Evolutionary conservation across 306 rosid species (phyloP).

Genomic region (Chamaecrista fasciculata): DNA sequence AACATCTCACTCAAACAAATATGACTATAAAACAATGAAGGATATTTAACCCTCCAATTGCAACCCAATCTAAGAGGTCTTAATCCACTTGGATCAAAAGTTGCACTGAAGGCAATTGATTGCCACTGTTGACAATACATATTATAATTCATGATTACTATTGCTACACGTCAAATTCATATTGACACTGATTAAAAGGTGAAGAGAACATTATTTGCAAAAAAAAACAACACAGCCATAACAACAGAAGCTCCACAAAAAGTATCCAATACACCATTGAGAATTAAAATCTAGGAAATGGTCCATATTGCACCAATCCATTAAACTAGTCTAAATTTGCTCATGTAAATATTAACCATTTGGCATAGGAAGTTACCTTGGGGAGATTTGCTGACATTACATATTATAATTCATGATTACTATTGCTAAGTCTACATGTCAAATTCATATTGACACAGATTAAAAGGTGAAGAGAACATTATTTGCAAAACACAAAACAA

Average conservation of each 20-base stretch:
- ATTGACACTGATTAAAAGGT: neutral
- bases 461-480: neutral
- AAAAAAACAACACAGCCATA: slow-evolving; percentile 3
- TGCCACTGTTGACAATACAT: neutral
- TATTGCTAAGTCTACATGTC: neutral
- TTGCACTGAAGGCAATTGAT: neutral
- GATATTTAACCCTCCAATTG: neutral
- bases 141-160: neutral
- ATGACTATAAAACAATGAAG: neutral
- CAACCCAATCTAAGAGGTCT: neutral
- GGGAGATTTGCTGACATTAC: neutral
- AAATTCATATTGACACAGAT: neutral
- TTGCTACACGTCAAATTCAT: neutral
- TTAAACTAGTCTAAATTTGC: too few species aligned
- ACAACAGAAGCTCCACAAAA: neutral
- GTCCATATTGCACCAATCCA: too few species aligned
- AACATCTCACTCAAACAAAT: neutral
- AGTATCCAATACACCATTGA: neutral
- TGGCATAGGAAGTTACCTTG: too few species aligned
- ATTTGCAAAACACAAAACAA: neutral
- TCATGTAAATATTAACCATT: too few species aligned
- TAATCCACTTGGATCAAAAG: neutral
- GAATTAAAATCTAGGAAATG: neutral
- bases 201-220: neutral
- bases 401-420: neutral